Conservation (phyloP, 305 asterid genomes). For the Fraxinus paxiana region DNA sequence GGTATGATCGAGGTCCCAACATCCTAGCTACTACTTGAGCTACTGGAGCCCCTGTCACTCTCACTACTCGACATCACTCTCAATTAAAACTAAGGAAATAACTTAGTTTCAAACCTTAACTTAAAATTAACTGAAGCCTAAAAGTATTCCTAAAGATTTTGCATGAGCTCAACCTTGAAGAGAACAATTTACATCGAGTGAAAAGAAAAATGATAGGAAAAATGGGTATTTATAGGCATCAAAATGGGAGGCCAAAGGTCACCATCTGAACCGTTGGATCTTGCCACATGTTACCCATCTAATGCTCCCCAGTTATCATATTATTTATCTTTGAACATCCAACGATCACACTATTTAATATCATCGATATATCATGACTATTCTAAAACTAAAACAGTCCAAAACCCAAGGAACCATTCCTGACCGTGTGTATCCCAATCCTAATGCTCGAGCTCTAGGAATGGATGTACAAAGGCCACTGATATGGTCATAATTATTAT, state of each 20-base stretch:
- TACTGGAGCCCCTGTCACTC: not conserved
- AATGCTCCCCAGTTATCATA: not conserved
- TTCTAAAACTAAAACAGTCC: no score
- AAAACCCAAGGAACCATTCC: no score
- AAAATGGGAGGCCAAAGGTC: not conserved
- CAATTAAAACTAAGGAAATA: no score
- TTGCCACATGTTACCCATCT: not conserved
- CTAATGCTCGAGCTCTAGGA: no score
- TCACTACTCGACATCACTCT: not conserved
- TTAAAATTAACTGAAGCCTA: not conserved
- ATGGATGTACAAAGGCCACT: no score
- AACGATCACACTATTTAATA: no score
- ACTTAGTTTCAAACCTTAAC: not conserved
- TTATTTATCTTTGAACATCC: no score
- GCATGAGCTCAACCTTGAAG: not conserved
- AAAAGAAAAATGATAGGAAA: not conserved
- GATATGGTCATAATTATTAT: no score
- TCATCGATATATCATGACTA: no score
- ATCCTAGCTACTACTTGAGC: not conserved
- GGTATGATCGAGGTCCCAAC: not conserved
- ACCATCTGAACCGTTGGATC: not conserved
- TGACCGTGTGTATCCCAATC: no score
- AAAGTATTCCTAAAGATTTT: not conserved
- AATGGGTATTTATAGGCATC: not conserved
- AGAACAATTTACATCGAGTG: not conserved